Evolutionary conservation across 257 asterid genomes (phyloP), one percentile per base, ranked within the genome.

Genomic region (Ophiorrhiza pumila): DNA sequence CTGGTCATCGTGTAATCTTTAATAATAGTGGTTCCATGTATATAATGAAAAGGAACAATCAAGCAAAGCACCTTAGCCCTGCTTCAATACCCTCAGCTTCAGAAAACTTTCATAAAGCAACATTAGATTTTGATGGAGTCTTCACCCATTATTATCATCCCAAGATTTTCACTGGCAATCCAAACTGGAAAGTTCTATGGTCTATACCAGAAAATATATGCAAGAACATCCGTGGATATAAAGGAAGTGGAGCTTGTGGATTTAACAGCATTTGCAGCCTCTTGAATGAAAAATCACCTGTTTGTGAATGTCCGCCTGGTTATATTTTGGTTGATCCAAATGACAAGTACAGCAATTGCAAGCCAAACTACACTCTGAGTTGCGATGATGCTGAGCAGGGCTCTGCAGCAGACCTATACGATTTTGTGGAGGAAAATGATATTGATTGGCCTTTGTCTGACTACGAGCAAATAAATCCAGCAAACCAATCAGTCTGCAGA

Each of bases 201-300:
- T 63, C 76, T 32, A 45, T 64, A 80, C 89, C 93, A 0, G 69
- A 66, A 0, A 77, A 90, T 39, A 84, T 87, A 43, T 90, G 96
- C 29, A 0, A 2, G 0, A 5, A 4, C 14, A 62, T 84, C 2
- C 2, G 0, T 0, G 0, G 86, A 50, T 9, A 14, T 0, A 22
- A 0, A 4, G 93, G 89, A 22, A 85, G 90, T 35, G 93, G 95
- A 34, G 90, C 85, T 42, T 90, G 95, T 52, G 97, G 95, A 7
- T 90, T 74, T 53, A 88, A 88, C 71, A 85, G 45, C 53, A 69
- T 88, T 8, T 88, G 95, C 69, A 58, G 49, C 0, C 35, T 88
- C 7, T 64, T 52, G 32, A 70, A 62, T 41, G 35, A 29, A 45
- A 77, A 74, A 37, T 91, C 96, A 37, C 93, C 96, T 10, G 47